Evolutionary conservation across 2,329 filamentous ascomycete species (phyloP).

Genomic region (Aspergillus ustus): DNA sequence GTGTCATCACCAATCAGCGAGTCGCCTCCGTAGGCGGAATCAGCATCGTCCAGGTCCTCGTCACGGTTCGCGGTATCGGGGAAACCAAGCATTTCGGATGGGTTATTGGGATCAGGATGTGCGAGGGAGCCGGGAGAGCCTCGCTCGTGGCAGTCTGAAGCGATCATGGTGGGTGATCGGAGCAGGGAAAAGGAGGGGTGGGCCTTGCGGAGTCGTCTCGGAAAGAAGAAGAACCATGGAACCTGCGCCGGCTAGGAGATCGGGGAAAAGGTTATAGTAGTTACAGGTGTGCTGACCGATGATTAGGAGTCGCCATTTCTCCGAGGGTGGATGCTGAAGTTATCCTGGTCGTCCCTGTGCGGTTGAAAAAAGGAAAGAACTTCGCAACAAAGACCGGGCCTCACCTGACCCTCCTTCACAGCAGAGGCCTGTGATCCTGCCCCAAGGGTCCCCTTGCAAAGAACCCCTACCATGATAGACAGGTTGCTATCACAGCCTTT

Average conservation of each 20-base stretch:
- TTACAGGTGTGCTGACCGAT: background rate
- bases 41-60: slow-evolving; percentile 17
- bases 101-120: background rate
- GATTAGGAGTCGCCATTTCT: background rate
- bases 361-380: background rate
- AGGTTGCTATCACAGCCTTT: background rate
- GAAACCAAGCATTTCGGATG: slow-evolving; percentile 6
- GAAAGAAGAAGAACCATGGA: background rate
- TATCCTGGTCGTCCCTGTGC: background rate
- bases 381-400: background rate
- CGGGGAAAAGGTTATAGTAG: background rate
- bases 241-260: background rate
- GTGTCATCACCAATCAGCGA: slow-evolving; percentile 30
- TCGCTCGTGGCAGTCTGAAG: slow-evolving; percentile 1
- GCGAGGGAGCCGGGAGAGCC: background rate
- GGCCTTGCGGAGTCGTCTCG: background rate
- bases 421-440: background rate
- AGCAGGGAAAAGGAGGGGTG: background rate
- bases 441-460: background rate
- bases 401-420: background rate
- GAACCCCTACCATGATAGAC: background rate
- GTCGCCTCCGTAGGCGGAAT: slow-evolving; percentile 27
- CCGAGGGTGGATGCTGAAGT: background rate
- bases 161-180: background rate
- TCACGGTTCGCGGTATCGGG: slow-evolving; percentile 8